phyloP scores from a whole-genome alignment of 2,329 filamentous ascomycete species.

The Phialophora tarda region DNA sequence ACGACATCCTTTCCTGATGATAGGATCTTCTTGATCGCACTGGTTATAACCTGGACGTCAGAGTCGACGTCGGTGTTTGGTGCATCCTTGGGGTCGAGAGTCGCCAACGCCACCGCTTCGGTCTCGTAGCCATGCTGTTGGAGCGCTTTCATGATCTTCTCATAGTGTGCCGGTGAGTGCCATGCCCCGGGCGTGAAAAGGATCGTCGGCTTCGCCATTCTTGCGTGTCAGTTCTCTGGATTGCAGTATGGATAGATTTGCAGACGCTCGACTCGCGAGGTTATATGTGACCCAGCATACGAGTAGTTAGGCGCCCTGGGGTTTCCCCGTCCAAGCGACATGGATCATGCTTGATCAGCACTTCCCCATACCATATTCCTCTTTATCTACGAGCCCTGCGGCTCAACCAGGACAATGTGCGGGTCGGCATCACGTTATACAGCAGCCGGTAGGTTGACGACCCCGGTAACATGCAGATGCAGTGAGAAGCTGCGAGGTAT shows the following conservation, averaged over 20 bases:
- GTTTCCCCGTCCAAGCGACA: background rate
- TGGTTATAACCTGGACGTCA: conserved; percentile 19
- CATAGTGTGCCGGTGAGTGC: conserved; percentile 45
- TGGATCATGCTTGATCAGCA: background rate
- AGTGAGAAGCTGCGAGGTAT: background rate
- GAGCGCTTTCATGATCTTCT: conserved; percentile 41
- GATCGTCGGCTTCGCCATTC: conserved; percentile 43
- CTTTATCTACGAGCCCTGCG: background rate
- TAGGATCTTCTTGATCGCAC: conserved; percentile 26
- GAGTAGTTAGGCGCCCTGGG: background rate
- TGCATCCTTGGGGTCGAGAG: conserved; percentile 37
- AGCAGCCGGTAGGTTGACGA: background rate
- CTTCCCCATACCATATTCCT: background rate
- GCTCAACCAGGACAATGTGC: background rate
- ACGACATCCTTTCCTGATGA: conserved; percentile 29
- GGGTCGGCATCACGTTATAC: background rate
- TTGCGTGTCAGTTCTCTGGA: background rate
- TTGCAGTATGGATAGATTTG: background rate
- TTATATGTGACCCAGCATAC: background rate
- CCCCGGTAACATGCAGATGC: background rate
- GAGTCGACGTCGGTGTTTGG: conserved; percentile 26
- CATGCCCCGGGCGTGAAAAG: conserved; percentile 48
- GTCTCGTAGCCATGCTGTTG: conserved; percentile 39
- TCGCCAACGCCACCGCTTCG: conserved; percentile 6
- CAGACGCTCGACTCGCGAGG: background rate